phyloP scores from a whole-genome alignment of 2,329 filamentous ascomycete species.

The Hypoxylon sp. region DNA sequence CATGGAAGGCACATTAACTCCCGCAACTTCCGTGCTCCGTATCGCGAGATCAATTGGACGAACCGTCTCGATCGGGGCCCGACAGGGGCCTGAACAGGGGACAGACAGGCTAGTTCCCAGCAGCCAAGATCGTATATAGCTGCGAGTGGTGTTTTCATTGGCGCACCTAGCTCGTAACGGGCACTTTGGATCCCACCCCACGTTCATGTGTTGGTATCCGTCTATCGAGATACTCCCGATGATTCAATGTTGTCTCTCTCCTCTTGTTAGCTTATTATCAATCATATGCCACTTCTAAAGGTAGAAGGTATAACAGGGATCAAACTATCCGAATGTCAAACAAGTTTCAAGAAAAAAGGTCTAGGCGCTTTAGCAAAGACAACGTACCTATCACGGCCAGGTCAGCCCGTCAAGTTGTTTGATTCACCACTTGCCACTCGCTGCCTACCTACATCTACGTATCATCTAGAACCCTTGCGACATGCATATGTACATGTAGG shows the following conservation, averaged over 20 bases:
- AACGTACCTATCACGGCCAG: not conserved
- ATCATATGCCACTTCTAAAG: not conserved
- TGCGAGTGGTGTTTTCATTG: slow-evolving; percentile 23
- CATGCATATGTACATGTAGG: slow-evolving; percentile 6
- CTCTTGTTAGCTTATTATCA: not conserved
- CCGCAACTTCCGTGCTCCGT: slow-evolving; percentile 19
- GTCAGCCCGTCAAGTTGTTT: slow-evolving; percentile 3
- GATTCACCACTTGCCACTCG: slow-evolving; percentile 6
- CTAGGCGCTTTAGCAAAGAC: not conserved
- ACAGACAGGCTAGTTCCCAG: not conserved
- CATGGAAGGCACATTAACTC: not conserved
- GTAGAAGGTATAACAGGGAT: too few species aligned
- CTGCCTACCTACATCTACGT: too few species aligned
- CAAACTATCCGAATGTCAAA: slow-evolving; percentile 1
- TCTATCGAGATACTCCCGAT: not conserved
- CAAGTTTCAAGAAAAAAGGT: not conserved
- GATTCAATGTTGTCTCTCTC: not conserved
- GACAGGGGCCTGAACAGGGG: not conserved
- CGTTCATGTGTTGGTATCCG: slow-evolving; percentile 5
- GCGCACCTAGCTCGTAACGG: slow-evolving; percentile 21
- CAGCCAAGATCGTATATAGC: slow-evolving; percentile 15
- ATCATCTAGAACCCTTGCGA: slow-evolving; percentile 8
- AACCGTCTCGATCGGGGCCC: slow-evolving; percentile 5
- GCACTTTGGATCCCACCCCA: slow-evolving; percentile 18
- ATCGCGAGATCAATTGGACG: slow-evolving; percentile 31